phyloP scores from a whole-genome alignment of 2,329 filamentous ascomycete species.

The Monosporascus sp. region DNA sequence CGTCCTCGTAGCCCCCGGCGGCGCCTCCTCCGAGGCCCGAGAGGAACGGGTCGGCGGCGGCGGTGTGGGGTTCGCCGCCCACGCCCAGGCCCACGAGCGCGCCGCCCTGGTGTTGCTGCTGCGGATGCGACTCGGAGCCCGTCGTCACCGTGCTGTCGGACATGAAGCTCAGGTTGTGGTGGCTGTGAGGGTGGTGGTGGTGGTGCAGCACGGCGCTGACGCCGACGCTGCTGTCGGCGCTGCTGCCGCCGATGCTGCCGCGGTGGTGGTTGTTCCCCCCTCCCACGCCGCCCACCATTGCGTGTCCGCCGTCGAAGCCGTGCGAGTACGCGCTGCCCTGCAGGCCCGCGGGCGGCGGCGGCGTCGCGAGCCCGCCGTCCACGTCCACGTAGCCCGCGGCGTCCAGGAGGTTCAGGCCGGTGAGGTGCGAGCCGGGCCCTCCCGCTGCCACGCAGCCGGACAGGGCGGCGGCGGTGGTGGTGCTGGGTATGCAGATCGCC shows the following conservation, averaged over 20 bases:
- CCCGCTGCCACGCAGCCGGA: slow-evolving; percentile 11
- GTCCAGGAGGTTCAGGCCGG: slow-evolving; percentile 38
- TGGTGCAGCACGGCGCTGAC: slow-evolving; percentile 14
- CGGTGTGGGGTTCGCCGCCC: slow-evolving; percentile 5
- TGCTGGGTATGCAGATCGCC: slow-evolving; percentile 4
- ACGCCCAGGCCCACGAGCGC: too few species aligned
- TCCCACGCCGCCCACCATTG: too few species aligned
- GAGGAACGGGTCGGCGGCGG: slow-evolving; percentile 23
- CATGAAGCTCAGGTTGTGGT: slow-evolving; percentile 32
- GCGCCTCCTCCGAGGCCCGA: slow-evolving; percentile 20
- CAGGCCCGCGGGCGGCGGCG: slow-evolving; percentile 49
- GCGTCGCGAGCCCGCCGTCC: slow-evolving; percentile 49
- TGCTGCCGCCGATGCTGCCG: slow-evolving; percentile 3
- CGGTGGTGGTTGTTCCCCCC: too few species aligned
- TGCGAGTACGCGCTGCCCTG: slow-evolving; percentile 37
- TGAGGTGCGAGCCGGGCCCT: slow-evolving; percentile 8
- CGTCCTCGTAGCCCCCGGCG: slow-evolving; percentile 11
- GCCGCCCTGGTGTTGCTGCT: slow-evolving; percentile 19
- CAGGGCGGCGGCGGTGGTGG: slow-evolving; percentile 10
- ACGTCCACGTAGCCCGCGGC: slow-evolving; percentile 12
- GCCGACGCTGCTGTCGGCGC: slow-evolving; percentile 13
- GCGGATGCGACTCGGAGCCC: slow-evolving; percentile 20
- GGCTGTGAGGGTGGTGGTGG: neutral
- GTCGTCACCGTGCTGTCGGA: slow-evolving; percentile 19
- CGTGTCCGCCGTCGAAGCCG: slow-evolving; percentile 32